Evolutionary conservation across 2,329 filamentous ascomycete genomes (phyloP), one percentile per base, ranked within the genome.

Genomic region (Exophiala alcalophila): DNA sequence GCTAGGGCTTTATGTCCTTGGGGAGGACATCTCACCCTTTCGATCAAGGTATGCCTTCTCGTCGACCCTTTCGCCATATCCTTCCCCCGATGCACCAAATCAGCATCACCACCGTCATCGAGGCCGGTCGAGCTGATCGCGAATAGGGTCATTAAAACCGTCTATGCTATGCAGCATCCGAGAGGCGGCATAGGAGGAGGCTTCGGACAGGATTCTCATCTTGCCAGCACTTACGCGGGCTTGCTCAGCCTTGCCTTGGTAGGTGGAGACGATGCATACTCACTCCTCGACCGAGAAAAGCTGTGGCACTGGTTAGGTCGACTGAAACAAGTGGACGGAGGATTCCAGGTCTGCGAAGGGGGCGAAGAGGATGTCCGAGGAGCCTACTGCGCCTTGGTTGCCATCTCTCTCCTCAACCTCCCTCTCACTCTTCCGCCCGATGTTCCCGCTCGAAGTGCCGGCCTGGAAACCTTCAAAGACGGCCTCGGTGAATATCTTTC

Each of bases 351-450:
- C 72, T 83, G 82, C 37, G 68, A 84, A 35, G 87, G 85, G 47
- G 92, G 90, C 45, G 92, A 98, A 68, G 84, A 92, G 66, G 92
- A 98, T 65, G 85, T 96, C 48, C 81, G 88, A 61, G 92, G 91
- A 50, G 90, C 89, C 39, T 98, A 94, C 69, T 96, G 90, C 68
- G 87, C 89, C 34, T 77, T 91, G 60, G 83, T 91, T 44, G 76
- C 94, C 41, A 80, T 96, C 56, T 85, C 86, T 6, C 71, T 97
- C 31, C 77, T 97, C 41, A 81, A 88, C 60, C 70, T 98, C 33
- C 92, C 92, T 11, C 74, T 94, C 35, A 78, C 86, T 40, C 73
- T 97, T 40, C 83, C 88, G 24, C 71, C 73, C 28, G 81, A 87
- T 57, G 82, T 86, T 24, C 81, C 84, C 53, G 85, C 78, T 14